Conservation (phyloP, 2,329 filamentous ascomycete genomes). For the Fusarium nodosum region DNA sequence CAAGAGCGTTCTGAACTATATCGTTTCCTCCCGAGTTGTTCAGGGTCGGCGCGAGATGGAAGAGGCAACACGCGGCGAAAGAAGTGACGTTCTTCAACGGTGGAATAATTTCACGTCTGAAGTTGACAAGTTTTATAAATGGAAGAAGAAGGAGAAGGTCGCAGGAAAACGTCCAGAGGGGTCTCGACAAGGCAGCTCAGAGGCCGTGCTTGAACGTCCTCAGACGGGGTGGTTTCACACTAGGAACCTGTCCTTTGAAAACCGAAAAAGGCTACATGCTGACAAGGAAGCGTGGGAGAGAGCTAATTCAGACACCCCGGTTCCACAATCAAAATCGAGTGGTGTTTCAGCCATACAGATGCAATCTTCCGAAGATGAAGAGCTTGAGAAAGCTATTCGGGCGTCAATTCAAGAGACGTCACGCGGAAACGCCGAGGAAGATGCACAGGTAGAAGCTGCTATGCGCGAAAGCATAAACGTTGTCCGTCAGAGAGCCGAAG, state of each 20-base stretch:
- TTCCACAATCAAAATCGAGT: slow-evolving; percentile 24
- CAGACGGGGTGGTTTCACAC: slow-evolving; percentile 65
- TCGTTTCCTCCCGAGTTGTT: slow-evolving; percentile 80
- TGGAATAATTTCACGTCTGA: slow-evolving; percentile 74
- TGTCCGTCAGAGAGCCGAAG: slow-evolving; percentile 53
- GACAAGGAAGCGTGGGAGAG: slow-evolving; percentile 62
- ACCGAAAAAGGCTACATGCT: slow-evolving; percentile 65
- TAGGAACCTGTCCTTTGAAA: slow-evolving; percentile 63
- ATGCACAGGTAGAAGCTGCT: slow-evolving; percentile 77
- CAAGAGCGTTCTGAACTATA: slow-evolving; percentile 81
- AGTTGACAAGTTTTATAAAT: slow-evolving; percentile 70
- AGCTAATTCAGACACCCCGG: slow-evolving; percentile 37
- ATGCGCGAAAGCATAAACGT: slow-evolving; percentile 79
- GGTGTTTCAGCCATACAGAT: slow-evolving; percentile 30
- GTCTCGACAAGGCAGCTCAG: slow-evolving; percentile 24
- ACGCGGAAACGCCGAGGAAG: slow-evolving; percentile 76
- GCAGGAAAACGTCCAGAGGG: slow-evolving; percentile 53
- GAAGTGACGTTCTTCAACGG: slow-evolving; percentile 71
- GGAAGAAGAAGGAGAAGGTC: slow-evolving; percentile 62
- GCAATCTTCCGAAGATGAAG: slow-evolving; percentile 61
- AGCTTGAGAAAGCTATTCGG: slow-evolving; percentile 79
- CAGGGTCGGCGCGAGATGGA: slow-evolving; percentile 79
- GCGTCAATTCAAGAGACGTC: slow-evolving; percentile 78
- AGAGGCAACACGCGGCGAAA: slow-evolving; percentile 68
- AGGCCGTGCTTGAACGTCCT: slow-evolving; percentile 49